Base-by-base conservation (phyloP, 768 basidiomycete species). In the Coprinellus micaceus region DNA sequence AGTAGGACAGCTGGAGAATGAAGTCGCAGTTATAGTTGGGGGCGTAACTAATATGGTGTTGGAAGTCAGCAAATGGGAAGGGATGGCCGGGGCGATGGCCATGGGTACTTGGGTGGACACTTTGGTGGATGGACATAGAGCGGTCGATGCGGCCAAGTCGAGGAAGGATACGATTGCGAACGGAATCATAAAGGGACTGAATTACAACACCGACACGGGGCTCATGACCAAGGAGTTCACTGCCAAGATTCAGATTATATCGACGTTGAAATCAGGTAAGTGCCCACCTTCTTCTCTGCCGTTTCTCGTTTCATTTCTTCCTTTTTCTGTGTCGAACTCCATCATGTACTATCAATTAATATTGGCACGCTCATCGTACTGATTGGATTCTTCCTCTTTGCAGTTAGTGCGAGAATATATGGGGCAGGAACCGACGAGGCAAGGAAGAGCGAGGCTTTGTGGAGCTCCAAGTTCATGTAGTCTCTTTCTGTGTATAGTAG, bases 191-290 rank as follows among this genome's bases (percentile, higher is more conserved):
- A 71, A 65, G 58, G 82, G 80, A 11, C 71, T 81, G 60, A 80
- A 77, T 65, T 76, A 81, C 58, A 67, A 76, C 62, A 76, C 78
- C 26, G 76, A 82, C 54, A 73, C 77, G 60, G 64, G 71, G 25
- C 71, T 82, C 61, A 75, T 82, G 75, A 81, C 81, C 53, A 77
- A 72, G 61, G 78, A 81, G 52, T 82, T 82, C 64, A 78, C 80
- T 11, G 69, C 79, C 33, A 77, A 74, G 63, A 80, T 82, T 62
- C 80, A 81, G 50, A 79, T 81, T 51, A 80, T 82, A 44, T 78
- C 80, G 4, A 72, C 73, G 39, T 67, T 81, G 60, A 83, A 82
- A 63, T 74, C 72, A 36, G 75, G 81, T 81, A 59, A 69, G 79
- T 61, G 36, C 15, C 43, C 19, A 28, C 22, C 11, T 29, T 37